Conservation (phyloP, 2,329 filamentous ascomycete genomes). For the Chrysosporium keratinophilum region DNA sequence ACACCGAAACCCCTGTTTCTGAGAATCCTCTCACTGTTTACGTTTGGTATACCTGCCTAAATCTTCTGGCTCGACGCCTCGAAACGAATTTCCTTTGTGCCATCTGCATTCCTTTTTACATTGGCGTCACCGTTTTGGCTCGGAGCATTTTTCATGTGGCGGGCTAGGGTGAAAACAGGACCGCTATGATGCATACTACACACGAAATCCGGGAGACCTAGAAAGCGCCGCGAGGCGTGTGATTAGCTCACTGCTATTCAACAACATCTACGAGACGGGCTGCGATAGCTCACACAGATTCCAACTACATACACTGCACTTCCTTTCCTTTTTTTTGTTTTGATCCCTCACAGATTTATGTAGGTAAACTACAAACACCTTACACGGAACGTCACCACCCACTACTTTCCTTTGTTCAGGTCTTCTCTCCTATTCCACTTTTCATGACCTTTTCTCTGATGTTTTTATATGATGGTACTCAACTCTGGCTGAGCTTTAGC, state of each 20-base stretch:
- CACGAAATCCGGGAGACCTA: slow-evolving; percentile 5
- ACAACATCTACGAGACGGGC: slow-evolving; percentile 5
- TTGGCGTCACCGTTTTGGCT: slow-evolving; percentile 1
- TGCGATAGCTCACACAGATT: slow-evolving; percentile 2
- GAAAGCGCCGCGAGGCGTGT: slow-evolving; percentile 13
- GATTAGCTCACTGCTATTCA: slow-evolving; percentile 7
- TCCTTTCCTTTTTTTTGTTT: slow-evolving; percentile 2
- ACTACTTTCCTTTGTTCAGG: slow-evolving; percentile 3
- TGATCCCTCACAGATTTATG: neutral
- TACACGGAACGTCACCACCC: slow-evolving; percentile 10
- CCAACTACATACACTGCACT: slow-evolving; percentile 17
- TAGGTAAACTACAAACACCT: slow-evolving; percentile 8
- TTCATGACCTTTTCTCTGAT: neutral
- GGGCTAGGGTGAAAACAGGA: neutral
- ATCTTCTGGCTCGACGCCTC: slow-evolving; percentile 16
- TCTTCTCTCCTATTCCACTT: neutral
- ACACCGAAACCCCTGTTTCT: neutral
- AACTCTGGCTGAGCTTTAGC: slow-evolving; percentile 8
- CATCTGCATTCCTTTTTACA: neutral
- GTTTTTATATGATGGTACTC: slow-evolving; percentile 11
- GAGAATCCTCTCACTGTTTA: neutral
- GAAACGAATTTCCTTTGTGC: slow-evolving; percentile 16
- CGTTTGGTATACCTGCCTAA: slow-evolving; percentile 8
- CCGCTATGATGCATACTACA: neutral
- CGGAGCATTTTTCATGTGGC: slow-evolving; percentile 6